A percentile compares a stretch with the other conserved stretches of the same genome.
These are phyloP conservation scores for Cryptosporidium sp. DNA, from an alignment of 169 alveolate species.

Conservation along the genomic window DNA sequence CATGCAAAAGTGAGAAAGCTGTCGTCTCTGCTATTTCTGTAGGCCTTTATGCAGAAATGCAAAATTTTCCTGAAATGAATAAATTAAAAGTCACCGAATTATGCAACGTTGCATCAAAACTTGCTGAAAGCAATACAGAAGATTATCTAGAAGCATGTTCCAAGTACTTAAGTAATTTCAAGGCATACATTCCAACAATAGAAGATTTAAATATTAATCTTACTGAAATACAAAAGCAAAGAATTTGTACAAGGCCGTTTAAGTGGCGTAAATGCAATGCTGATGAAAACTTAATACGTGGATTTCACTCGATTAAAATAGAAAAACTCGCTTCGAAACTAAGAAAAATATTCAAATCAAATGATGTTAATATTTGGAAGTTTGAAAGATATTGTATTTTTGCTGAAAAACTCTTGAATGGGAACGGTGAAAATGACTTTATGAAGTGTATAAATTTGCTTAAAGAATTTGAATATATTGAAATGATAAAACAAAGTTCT, in stretches of 20 bases:
- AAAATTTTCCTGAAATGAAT: conserved; percentile 29
- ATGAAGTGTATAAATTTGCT: conserved; percentile 19
- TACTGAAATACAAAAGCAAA: conserved; percentile 34
- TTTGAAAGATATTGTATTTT: conserved; percentile 30
- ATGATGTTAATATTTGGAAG: conserved; percentile 43
- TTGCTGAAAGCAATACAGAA: neutral
- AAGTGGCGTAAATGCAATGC: conserved; percentile 50
- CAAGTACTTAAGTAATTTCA: conserved; percentile 8
- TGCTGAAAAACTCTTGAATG: conserved; percentile 25
- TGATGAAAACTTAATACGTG: conserved; percentile 4
- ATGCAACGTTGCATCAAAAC: conserved; percentile 29
- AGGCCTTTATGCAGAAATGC: conserved; percentile 49
- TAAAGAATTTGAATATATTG: conserved; percentile 10
- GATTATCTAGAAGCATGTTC: conserved; percentile 31
- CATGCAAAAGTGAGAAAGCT: conserved; percentile 33
- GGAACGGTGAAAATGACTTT: neutral
- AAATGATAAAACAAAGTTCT: conserved; percentile 22
- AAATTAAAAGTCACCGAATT: conserved; percentile 20
- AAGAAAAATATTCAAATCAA: neutral
- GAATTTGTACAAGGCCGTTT: conserved; percentile 61
- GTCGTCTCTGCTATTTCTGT: conserved; percentile 43
- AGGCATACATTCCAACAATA: conserved; percentile 25
- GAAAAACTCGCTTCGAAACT: conserved; percentile 57
- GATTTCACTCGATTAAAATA: conserved; percentile 14
- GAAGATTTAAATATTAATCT: neutral